Evolutionary conservation across 2,329 filamentous ascomycete genomes (phyloP), one percentile per base, ranked within the genome.

Genomic region (Pezicula neosporulosa): DNA sequence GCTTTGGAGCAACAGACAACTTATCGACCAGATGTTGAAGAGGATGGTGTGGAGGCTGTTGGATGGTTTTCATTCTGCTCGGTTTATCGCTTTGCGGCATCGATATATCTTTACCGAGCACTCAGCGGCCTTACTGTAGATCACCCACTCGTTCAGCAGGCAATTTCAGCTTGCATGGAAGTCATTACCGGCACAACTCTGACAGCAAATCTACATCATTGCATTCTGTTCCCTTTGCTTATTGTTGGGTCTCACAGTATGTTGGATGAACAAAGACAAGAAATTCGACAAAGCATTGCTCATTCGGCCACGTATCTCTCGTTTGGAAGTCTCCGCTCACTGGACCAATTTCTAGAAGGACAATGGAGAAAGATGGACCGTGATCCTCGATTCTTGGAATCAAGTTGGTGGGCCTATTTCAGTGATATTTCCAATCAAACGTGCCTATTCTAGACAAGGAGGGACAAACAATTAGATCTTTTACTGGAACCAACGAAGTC

Each of bases 71-170:
- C 71, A 1, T 75, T 75, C 44, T 69, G 72, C 28, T 62, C 70
- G 0, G 54, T 53, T n/a, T 64, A 62, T 52, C 58, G 62, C 30
- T 60, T 56, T 48, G 49, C 59, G 21, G 72, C 70, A 0, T 66
- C 72, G 6, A 69, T 75, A 6, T 74, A 72, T 50, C 60, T 74
- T 1, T 75, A 75, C 48, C 63, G 72, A 35, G 71, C 70, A 16
- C 60, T 75, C 3, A 73, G 71, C 48, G 66, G 69, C 1, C 59
- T 75, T 4, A 64, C 70, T 2, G 63, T 68, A 2, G 61, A 60
- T 2, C 71, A 75, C 50, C 63, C 60, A 2, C 60, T 73, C 0
- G 72, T 75, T 0, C 72, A 75, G 19, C 65, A 72, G 35, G 62
- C 70, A 24, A 68, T 72, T 0, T 60, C 65, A 5, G 63, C 64